Percentiles rank a stretch among this genome's conserved stretches.
These are phyloP conservation scores for Ceriops zippeliana DNA, from an alignment of 345 rosid species.

Conservation along the genomic window DNA sequence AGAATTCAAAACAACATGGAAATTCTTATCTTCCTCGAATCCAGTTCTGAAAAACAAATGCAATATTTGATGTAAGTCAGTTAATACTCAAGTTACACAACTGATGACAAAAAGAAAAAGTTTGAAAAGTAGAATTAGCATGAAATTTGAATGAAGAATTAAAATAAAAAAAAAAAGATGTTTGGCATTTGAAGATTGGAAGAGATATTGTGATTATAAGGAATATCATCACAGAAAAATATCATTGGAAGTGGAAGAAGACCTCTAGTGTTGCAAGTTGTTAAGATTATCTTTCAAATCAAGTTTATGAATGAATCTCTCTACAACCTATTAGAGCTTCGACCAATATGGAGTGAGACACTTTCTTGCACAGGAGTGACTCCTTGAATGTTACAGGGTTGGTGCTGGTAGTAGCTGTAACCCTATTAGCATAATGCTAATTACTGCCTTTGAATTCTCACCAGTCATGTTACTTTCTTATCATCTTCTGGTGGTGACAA, in stretches of 20 bases:
- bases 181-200: neutral
- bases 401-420: too few relatives aligned
- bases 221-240: neutral
- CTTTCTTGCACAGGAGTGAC: too few relatives aligned
- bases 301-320: too few relatives aligned
- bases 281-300: neutral
- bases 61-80: constrained; percentile 16
- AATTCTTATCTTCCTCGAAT: constrained; percentile 99
- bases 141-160: neutral
- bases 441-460: too few relatives aligned
- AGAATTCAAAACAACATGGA: constrained; percentile 89
- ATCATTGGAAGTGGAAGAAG: neutral
- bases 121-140: neutral
- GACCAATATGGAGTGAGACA: too few relatives aligned
- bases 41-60: constrained; percentile 72
- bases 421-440: too few relatives aligned
- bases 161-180: neutral
- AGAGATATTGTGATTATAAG: neutral
- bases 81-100: constrained; percentile 10
- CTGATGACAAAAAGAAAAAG: constrained; percentile 8
- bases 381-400: too few relatives aligned
- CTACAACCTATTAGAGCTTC: too few relatives aligned
- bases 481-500: too few relatives aligned
- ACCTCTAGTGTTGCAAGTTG: neutral
- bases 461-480: too few relatives aligned